These are phyloP conservation scores for Neonectria punicea DNA, from an alignment of 2,329 filamentous ascomycete genomes.

Conservation along the genomic window DNA sequence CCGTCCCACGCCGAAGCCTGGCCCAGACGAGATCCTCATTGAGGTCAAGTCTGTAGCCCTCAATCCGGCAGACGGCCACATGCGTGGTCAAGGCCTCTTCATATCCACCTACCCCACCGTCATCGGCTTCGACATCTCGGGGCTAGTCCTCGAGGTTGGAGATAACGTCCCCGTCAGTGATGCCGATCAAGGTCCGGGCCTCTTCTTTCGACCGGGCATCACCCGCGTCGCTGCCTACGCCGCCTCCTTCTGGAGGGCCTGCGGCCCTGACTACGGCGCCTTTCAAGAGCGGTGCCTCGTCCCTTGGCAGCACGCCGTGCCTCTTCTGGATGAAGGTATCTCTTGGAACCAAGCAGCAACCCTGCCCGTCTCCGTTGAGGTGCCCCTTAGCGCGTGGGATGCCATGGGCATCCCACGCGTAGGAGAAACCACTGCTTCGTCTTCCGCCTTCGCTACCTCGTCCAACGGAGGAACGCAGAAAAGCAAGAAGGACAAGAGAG, in stretches of 20 bases:
- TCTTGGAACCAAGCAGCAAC: slow-evolving; percentile 55
- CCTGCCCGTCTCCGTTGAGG: slow-evolving; percentile 51
- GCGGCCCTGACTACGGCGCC: slow-evolving; percentile 57
- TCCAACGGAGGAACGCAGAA: neutral
- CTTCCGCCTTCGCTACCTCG: neutral
- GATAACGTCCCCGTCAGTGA: slow-evolving; percentile 46
- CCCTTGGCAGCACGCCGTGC: slow-evolving; percentile 52
- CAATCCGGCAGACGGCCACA: slow-evolving; percentile 57
- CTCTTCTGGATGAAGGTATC: slow-evolving; percentile 46
- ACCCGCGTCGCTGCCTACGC: slow-evolving; percentile 54
- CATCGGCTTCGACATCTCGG: slow-evolving; percentile 55
- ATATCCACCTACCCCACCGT: slow-evolving; percentile 55
- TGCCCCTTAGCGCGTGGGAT: slow-evolving; percentile 53
- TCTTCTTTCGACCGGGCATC: slow-evolving; percentile 45
- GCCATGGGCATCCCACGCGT: slow-evolving; percentile 46
- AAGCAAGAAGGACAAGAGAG: slow-evolving; percentile 28
- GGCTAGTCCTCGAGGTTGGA: slow-evolving; percentile 55
- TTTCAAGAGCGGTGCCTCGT: slow-evolving; percentile 57
- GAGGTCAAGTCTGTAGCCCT: slow-evolving; percentile 59
- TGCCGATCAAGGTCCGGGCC: slow-evolving; percentile 17
- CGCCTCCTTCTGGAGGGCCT: slow-evolving; percentile 53
- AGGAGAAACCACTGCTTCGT: slow-evolving; percentile 24
- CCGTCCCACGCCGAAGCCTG: slow-evolving; percentile 56
- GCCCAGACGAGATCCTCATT: slow-evolving; percentile 58
- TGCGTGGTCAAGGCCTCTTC: slow-evolving; percentile 56